phyloP scores from a whole-genome alignment of 2,329 filamentous ascomycete species.

The Sphaceloma murrayae region DNA sequence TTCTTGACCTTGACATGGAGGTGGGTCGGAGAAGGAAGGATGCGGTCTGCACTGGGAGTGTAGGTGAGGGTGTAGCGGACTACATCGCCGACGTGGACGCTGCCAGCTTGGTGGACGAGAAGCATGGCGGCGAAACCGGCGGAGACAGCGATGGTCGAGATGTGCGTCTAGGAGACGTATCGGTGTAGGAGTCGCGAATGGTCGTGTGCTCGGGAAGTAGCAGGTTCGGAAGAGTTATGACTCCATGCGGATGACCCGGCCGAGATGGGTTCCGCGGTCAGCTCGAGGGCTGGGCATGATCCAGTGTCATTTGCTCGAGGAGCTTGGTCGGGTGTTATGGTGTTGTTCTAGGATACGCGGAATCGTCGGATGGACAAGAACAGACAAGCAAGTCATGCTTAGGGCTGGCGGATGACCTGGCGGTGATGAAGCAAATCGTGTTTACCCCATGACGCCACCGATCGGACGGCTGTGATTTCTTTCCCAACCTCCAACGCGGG shows the following conservation, averaged over 20 bases:
- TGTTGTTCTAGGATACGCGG: not conserved
- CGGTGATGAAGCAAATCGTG: not conserved
- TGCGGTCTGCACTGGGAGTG: conserved; percentile 77
- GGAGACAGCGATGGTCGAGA: too few relatives aligned
- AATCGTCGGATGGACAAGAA: not conserved
- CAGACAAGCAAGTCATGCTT: not conserved
- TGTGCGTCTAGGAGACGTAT: not conserved
- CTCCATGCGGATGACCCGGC: conserved; percentile 12
- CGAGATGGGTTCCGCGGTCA: conserved; percentile 1
- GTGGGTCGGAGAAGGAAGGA: conserved; percentile 71
- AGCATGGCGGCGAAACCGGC: conserved; percentile 51
- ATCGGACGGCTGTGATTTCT: too few relatives aligned
- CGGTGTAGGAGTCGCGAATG: not conserved
- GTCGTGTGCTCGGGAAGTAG: conserved; percentile 1
- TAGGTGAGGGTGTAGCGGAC: conserved; percentile 87
- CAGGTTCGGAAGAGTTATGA: conserved; percentile 1
- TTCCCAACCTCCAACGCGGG: too few relatives aligned
- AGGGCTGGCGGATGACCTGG: not conserved
- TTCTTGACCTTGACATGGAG: conserved; percentile 87
- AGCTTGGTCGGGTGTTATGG: not conserved
- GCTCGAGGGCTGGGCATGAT: conserved; percentile 6
- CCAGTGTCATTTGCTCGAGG: not conserved
- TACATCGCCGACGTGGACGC: conserved; percentile 88
- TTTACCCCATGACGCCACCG: not conserved
- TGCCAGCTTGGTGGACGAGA: conserved; percentile 80